Conservation (phyloP, 169 alveolate species). For the Eimeria acervulina region DNA sequence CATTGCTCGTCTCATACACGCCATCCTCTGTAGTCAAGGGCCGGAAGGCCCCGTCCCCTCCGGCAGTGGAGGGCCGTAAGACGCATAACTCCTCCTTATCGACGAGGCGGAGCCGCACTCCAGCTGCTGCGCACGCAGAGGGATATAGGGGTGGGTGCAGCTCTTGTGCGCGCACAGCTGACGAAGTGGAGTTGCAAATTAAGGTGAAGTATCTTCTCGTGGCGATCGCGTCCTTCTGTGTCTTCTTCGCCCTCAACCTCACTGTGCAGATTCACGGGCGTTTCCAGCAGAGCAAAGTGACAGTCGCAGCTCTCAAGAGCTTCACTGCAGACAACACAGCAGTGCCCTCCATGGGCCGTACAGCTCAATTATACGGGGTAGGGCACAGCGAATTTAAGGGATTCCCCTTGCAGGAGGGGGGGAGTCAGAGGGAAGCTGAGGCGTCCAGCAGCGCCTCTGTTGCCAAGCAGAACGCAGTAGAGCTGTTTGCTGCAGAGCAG, state of each 20-base stretch:
- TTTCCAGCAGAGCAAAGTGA: conserved; percentile 63
- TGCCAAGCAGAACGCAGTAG: not conserved
- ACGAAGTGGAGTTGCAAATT: conserved; percentile 52
- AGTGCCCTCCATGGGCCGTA: not conserved
- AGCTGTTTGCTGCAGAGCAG: not conserved
- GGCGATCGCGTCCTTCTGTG: conserved; percentile 58
- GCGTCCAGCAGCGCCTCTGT: conserved; percentile 9
- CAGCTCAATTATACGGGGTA: not conserved
- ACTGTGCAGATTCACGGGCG: conserved; percentile 74
- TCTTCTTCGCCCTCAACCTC: conserved; percentile 60
- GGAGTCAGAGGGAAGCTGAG: not conserved
- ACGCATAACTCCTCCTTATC: not conserved
- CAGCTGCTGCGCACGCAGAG: not conserved
- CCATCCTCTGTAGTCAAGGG: not conserved
- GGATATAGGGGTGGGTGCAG: not conserved
- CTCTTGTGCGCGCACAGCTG: conserved; percentile 36
- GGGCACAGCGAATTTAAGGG: not conserved
- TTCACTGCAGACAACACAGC: not conserved
- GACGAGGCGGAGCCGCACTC: not conserved
- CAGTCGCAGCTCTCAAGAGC: conserved; percentile 54
- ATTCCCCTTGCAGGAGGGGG: not conserved
- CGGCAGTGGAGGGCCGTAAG: not conserved
- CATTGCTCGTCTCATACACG: conserved; percentile 66
- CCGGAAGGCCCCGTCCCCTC: not conserved
- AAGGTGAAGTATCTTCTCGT: conserved; percentile 59